A percentile compares a stretch with the other conserved stretches of the same genome.
Conservation (phyloP, 2,329 filamentous ascomycete species). For the Ceratocystis cacaofunesta region DNA sequence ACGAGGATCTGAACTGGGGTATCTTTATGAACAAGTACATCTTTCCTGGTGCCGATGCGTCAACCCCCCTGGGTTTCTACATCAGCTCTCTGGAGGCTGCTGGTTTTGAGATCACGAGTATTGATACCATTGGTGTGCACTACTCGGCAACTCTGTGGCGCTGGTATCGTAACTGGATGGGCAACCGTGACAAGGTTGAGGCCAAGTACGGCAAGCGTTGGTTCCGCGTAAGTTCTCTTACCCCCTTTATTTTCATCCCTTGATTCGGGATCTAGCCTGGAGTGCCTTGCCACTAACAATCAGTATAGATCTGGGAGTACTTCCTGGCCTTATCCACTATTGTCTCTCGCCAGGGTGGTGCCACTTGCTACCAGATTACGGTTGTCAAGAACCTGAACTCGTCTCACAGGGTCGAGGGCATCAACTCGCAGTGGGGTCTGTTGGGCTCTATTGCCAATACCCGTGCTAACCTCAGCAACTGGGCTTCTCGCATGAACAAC, state of each 20-base stretch:
- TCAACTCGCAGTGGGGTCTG: slow-evolving; percentile 54
- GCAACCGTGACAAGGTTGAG: slow-evolving; percentile 78
- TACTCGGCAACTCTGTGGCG: slow-evolving; percentile 94
- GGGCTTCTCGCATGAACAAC: slow-evolving; percentile 19
- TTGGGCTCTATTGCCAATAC: slow-evolving; percentile 38
- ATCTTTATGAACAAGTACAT: slow-evolving; percentile 99
- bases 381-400: slow-evolving; percentile 84
- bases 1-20: slow-evolving; percentile 95
- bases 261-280: background rate
- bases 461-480: slow-evolving; percentile 23
- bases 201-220: slow-evolving; percentile 91
- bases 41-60: slow-evolving; percentile 93
- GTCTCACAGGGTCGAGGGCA: slow-evolving; percentile 64
- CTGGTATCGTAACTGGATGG: slow-evolving; percentile 98
- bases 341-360: slow-evolving; percentile 65
- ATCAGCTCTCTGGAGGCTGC: slow-evolving; percentile 71
- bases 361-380: slow-evolving; percentile 76
- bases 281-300: slow-evolving; percentile 10
- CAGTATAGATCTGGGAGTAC: slow-evolving; percentile 71
- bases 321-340: slow-evolving; percentile 81
- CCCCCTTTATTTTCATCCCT: background rate
- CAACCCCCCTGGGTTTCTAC: slow-evolving; percentile 79
- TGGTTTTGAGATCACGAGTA: slow-evolving; percentile 65
- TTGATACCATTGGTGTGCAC: slow-evolving; percentile 92
- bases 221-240: slow-evolving; percentile 58